A percentile compares a stretch with the other conserved stretches of the same genome.
Conservation (phyloP, 2,329 filamentous ascomycete species). For the Pyrenophora teres region DNA sequence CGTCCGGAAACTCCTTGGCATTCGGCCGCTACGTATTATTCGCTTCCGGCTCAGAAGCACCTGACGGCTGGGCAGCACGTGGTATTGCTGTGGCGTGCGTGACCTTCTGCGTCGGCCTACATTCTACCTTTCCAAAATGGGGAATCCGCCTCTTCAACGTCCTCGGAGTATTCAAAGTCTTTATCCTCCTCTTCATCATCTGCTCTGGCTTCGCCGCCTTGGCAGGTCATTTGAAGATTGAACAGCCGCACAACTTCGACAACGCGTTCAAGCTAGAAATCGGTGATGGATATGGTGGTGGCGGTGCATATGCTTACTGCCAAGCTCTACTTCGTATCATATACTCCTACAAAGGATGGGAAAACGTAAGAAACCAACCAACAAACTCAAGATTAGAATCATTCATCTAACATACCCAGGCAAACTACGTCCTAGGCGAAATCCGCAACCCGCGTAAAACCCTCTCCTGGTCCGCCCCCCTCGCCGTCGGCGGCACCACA, state of each 20-base stretch:
- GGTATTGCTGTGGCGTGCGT: constrained; percentile 54
- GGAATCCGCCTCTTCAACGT: constrained; percentile 64
- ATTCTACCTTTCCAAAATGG: constrained; percentile 60
- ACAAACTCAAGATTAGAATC: too few relatives aligned
- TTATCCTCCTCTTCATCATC: constrained; percentile 64
- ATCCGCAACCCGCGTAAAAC: constrained; percentile 61
- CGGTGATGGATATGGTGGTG: constrained; percentile 42
- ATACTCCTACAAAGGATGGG: constrained; percentile 64
- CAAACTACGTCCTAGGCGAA: constrained; percentile 65
- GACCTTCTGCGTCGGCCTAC: constrained; percentile 60
- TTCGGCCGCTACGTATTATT: constrained; percentile 64
- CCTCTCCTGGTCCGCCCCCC: constrained; percentile 60
- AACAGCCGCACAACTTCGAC: constrained; percentile 62
- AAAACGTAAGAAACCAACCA: constrained; percentile 2
- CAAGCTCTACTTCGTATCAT: constrained; percentile 63
- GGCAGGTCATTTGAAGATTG: constrained; percentile 41
- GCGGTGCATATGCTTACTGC: constrained; percentile 53
- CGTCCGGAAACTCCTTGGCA: constrained; percentile 62
- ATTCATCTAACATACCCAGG: constrained; percentile 22
- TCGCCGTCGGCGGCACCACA: constrained; percentile 63
- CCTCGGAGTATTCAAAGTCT: constrained; percentile 65
- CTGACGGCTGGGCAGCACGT: constrained; percentile 62
- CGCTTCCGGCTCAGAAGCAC: constrained; percentile 54
- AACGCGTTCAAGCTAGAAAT: constrained; percentile 58
- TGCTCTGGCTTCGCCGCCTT: constrained; percentile 57